Evolutionary conservation across 495 filamentous ascomycete genomes (phyloP), one percentile per base, ranked within the genome.

Genomic region (Neurospora sp.): DNA sequence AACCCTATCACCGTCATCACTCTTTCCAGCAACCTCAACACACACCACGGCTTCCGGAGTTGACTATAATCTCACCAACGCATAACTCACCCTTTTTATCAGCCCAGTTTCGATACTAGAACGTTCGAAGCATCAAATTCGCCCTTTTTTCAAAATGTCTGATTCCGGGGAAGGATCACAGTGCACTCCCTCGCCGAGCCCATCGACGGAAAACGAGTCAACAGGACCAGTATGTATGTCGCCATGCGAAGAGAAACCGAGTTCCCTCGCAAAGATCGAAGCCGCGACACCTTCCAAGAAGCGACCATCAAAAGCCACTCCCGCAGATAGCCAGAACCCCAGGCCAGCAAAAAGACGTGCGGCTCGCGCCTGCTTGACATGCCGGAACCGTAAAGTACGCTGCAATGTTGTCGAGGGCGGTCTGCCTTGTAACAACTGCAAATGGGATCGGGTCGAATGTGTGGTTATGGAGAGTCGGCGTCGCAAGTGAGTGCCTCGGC

Each of bases 391-490:
- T 76, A 97, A 97, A 81, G 94, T 97, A n/a, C 87, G 94, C 69
- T 97, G 94, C 83, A 93, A 97, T 84, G 94, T 97, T 74, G 92
- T 94, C 62, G 93, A 96, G 76, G 92, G 92, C 41, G 89, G 91
- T 38, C 31, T 66, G 27, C 94, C 94, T 6, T 97, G 94, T 80
- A 93, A 91, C 23, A 97, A 97, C 83, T 97, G 94, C 83, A 87
- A 92, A 38, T 85, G 94, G 81, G 94, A 97, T 80, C 90, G 93
- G 76, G 93, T 97, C 71, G 91, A 93, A 70, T 97, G 94, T 83
- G 85, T 94, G 46, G 92, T 97, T 10, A 93, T 93, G 62, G 94
- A 97, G 79, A 96, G 94, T 86, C 93, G 94, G 79, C 89, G 94
- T 73, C 90, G 93, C 86, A 96, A 93, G 91, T 93, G 78, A 87